Base-by-base conservation (phyloP, 495 filamentous ascomycete genomes). In the Hypoxylon fuscum region DNA sequence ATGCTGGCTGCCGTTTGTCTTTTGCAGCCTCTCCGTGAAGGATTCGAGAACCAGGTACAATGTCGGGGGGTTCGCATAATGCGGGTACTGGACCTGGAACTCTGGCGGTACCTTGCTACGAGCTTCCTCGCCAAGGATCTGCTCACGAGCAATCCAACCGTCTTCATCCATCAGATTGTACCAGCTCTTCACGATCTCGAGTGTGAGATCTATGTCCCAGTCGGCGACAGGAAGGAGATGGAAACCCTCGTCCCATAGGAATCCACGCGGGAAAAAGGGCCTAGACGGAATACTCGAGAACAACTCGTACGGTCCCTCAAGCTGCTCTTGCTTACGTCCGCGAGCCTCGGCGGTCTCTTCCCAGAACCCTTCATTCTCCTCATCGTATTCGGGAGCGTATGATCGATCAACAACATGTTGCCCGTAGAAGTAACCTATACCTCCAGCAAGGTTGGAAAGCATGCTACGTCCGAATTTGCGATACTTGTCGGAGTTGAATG, bases 191-290 rank as follows among this genome's bases (percentile, higher is more conserved):
- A 98, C 87, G 55, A 98, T 90, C 55, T 97, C 92, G 18, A 98
- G 87, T 0, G 91, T 88, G 42, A 98, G 83, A 71, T 96, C 93
- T 27, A 90, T 87, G 68, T 98, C 95, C 86, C 91, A 98, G 63
- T 98, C 96, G 17, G 89, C 83, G 41, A 98, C 85, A 14, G 96
- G 96, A 51, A 98, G 82, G 29, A 98, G 80, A 69, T 98, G 95
- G 76, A 98, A 98, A 1, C 95, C 95, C 69, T 98, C 95, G 72
- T 98, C 95, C 95, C 95, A 98, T 6, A 97, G 80, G 74, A 98
- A 98, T 0, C 95, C 95, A 68, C 95, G 79, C 0, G 95, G 96
- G 73, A 98, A 98, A 82, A 98, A 98, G 1, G 95, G 91, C 12
- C 95, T 80, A 20, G 93, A 97, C 5, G 95, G 95, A 52, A 98